Conservation (phyloP, 148 eudicot genomes). For the Camellia lanceoleosa region DNA sequence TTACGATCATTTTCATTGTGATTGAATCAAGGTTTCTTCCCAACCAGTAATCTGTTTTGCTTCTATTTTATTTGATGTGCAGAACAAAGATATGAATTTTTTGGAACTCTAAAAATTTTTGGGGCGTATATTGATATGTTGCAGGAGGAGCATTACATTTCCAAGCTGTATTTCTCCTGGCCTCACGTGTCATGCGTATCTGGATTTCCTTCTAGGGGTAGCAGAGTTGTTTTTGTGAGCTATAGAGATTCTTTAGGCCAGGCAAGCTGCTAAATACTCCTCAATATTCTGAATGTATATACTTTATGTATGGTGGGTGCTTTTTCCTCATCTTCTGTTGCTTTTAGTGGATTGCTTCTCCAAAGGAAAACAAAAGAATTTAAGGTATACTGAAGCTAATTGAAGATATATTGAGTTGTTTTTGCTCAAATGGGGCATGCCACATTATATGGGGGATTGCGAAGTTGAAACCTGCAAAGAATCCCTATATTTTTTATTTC, state of each 20-base stretch:
- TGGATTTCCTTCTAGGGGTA: constrained; percentile 67
- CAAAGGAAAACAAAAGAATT: background rate
- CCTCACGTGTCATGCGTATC: constrained; percentile 78
- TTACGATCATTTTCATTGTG: background rate
- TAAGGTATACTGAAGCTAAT: background rate
- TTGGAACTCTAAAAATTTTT: background rate
- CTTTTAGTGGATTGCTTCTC: background rate
- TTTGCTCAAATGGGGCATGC: background rate
- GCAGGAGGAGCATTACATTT: constrained; percentile 82
- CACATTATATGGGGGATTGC: background rate
- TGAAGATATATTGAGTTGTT: background rate
- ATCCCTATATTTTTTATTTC: background rate
- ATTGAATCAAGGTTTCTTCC: background rate
- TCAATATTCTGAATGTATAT: background rate
- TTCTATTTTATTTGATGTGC: background rate
- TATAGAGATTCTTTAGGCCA: constrained; percentile 46
- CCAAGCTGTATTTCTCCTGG: constrained; percentile 78
- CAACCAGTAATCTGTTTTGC: background rate
- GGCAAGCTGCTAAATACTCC: constrained; percentile 37
- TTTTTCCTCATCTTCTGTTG: background rate
- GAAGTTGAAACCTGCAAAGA: constrained; percentile 2
- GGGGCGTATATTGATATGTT: constrained; percentile 5
- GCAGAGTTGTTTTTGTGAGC: constrained; percentile 58
- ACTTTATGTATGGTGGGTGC: background rate
- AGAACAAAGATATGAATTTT: background rate